Percentiles rank a stretch among this genome's conserved stretches.
Evolutionary conservation across 345 rosid genomes (phyloP).

Genomic region (Physaria fendleri): DNA sequence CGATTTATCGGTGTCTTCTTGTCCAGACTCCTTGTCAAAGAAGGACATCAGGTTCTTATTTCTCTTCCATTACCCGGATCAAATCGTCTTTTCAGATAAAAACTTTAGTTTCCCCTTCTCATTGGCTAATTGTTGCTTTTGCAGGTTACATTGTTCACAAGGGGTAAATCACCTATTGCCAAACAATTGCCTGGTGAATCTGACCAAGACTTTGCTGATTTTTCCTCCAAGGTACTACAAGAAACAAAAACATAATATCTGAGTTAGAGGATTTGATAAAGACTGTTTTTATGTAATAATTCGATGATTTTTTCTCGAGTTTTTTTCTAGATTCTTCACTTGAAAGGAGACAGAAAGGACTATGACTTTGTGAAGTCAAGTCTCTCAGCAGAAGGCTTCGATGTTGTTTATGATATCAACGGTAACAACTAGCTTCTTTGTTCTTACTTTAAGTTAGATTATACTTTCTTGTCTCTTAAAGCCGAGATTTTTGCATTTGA

Average conservation of each 20-base stretch:
- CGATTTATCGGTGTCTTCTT: slow-evolving; percentile 83
- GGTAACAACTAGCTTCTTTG: slow-evolving; percentile 35
- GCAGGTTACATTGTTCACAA: slow-evolving; percentile 89
- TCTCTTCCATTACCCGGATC: neutral
- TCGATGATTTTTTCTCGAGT: neutral
- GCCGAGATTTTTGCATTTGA: neutral
- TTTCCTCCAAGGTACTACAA: slow-evolving; percentile 71
- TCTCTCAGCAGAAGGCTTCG: slow-evolving; percentile 86
- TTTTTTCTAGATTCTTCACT: slow-evolving; percentile 65
- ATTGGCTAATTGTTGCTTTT: slow-evolving; percentile 13
- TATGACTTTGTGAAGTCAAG: slow-evolving; percentile 93
- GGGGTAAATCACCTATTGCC: slow-evolving; percentile 87
- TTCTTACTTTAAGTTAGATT: neutral
- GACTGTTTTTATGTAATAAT: no score
- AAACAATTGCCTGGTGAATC: slow-evolving; percentile 88
- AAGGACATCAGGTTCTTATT: slow-evolving; percentile 73
- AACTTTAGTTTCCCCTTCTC: neutral
- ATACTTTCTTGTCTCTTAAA: neutral
- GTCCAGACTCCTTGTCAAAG: slow-evolving; percentile 87
- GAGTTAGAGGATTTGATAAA: neutral
- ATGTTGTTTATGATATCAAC: slow-evolving; percentile 92
- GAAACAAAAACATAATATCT: neutral
- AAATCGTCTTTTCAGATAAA: neutral
- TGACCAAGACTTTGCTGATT: slow-evolving; percentile 72
- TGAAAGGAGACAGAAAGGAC: slow-evolving; percentile 96